Conservation (phyloP, 495 filamentous ascomycete genomes). For the Letharia columbiana region DNA sequence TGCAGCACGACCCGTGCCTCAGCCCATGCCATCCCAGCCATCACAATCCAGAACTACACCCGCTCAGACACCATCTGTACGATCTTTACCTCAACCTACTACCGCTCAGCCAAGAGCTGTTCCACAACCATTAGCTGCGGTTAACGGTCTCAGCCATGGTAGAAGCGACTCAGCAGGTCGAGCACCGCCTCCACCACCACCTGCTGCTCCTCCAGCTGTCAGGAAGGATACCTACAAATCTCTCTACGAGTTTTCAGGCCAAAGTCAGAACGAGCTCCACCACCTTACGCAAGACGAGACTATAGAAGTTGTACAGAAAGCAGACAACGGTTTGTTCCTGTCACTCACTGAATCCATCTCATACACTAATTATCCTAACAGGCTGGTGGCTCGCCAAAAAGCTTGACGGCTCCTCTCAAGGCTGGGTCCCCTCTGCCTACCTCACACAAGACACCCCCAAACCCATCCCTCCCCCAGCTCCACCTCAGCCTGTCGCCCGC, state of each 20-base stretch:
- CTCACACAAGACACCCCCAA: constrained; percentile 63
- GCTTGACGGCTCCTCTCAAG: constrained; percentile 53
- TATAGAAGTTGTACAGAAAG: constrained; percentile 79
- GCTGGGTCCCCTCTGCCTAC: constrained; percentile 90
- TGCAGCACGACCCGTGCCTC: constrained; percentile 38
- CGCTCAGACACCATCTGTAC: constrained; percentile 31
- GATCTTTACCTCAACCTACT: constrained; percentile 37
- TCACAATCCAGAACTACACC: constrained; percentile 22
- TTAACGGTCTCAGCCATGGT: constrained; percentile 39
- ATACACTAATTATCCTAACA: constrained; percentile 34
- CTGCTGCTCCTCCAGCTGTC: constrained; percentile 52
- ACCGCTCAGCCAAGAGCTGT: constrained; percentile 34
- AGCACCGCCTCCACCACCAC: constrained; percentile 59
- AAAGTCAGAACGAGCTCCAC: constrained; percentile 69
- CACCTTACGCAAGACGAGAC: constrained; percentile 67
- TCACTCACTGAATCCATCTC: constrained; percentile 5
- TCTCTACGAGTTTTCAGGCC: constrained; percentile 79
- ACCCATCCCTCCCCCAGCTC: constrained; percentile 50
- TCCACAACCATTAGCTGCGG: constrained; percentile 42
- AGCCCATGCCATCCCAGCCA: constrained; percentile 31
- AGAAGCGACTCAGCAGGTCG: constrained; percentile 47
- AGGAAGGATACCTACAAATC: constrained; percentile 74
- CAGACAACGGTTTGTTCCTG: constrained; percentile 67
- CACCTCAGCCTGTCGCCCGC: constrained; percentile 48
- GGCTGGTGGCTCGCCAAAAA: constrained; percentile 93